phyloP scores from a whole-genome alignment of 257 asterid species.

The Solanum okadae region DNA sequence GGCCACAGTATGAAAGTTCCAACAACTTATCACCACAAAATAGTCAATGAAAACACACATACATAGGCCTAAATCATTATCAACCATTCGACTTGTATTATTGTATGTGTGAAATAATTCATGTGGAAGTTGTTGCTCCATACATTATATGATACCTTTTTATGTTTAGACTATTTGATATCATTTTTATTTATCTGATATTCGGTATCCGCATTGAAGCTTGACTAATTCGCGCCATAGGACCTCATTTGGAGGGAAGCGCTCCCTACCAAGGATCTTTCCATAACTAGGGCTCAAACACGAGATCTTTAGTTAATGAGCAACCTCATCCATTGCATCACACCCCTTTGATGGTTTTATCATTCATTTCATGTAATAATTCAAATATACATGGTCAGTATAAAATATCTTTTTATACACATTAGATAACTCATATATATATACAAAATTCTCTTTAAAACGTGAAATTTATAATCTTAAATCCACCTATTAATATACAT shows the following conservation, averaged over 20 bases:
- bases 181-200: fast-evolving
- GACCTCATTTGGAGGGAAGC: not conserved
- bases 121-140: not conserved
- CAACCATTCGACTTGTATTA: not conserved
- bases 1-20: not conserved
- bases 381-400: not conserved
- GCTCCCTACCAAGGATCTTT: not conserved
- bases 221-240: fast-evolving
- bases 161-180: not conserved
- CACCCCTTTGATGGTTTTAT: not conserved
- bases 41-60: not conserved
- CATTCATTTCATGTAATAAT: not conserved
- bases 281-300: not conserved
- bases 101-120: not conserved
- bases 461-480: too few species aligned
- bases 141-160: not conserved
- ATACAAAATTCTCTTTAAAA: not conserved
- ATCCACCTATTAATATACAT: not conserved
- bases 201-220: fast-evolving
- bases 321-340: too few species aligned
- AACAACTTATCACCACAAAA: not conserved
- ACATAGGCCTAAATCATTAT: not conserved
- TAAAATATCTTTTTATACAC: not conserved
- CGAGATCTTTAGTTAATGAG: not conserved
- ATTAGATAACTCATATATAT: not conserved